phyloP scores from a whole-genome alignment of 106 monocot species.

The Posidonia australis region DNA sequence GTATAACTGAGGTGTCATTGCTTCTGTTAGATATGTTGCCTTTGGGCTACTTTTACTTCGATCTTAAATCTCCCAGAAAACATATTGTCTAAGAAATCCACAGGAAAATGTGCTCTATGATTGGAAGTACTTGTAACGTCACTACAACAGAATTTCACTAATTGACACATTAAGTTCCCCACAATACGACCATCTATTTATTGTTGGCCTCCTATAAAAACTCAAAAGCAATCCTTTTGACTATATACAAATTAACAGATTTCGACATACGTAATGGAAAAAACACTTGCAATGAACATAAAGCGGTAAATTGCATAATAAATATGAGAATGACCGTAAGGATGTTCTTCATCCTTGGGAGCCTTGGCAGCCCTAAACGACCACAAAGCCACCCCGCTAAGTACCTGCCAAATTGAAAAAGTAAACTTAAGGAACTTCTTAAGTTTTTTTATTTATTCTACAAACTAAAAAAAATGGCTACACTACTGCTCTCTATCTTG shows the following conservation, averaged over 20 bases:
- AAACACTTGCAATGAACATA: neutral
- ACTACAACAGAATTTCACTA: neutral
- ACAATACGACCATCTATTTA: no score
- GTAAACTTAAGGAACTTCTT: neutral
- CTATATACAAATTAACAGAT: neutral
- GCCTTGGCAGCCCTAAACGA: slow-evolving; percentile 28
- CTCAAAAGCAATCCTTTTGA: neutral
- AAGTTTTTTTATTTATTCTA: no score
- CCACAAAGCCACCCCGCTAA: slow-evolving; percentile 35
- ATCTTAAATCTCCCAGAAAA: no score
- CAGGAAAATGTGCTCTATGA: no score
- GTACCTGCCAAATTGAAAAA: slow-evolving; percentile 19
- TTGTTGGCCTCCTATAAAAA: no score
- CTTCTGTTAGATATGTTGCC: no score
- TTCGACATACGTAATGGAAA: neutral
- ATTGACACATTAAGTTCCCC: neutral
- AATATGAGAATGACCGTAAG: slow-evolving; percentile 15
- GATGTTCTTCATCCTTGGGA: slow-evolving; percentile 29
- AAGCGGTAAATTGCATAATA: neutral
- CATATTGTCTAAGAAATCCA: neutral
- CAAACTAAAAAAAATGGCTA: no score
- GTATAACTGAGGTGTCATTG: no score
- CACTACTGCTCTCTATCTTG: no score
- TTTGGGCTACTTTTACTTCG: no score
- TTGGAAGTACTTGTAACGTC: neutral